These are phyloP conservation scores for Lactarius sp. DNA, from an alignment of 768 basidiomycete genomes.

Conservation along the genomic window DNA sequence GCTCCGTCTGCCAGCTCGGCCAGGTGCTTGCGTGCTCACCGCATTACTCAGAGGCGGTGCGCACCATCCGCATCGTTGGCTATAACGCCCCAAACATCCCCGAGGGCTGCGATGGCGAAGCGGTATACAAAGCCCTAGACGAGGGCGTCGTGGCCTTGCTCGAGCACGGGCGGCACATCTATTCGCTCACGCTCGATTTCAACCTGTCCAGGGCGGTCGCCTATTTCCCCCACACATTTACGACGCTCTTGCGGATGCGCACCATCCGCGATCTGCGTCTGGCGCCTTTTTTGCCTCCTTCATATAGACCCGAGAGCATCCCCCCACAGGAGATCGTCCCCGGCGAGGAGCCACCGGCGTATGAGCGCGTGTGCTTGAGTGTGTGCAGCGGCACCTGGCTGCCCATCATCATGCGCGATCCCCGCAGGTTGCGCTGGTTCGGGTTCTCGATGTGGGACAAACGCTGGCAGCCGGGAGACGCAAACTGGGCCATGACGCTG, in stretches of 20 bases:
- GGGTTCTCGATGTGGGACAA: background rate
- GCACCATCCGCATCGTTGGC: conserved; percentile 8
- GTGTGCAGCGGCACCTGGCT: conserved; percentile 7
- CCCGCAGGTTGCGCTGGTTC: conserved; percentile 18
- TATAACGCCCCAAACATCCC: background rate
- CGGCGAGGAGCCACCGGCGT: background rate
- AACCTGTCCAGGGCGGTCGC: background rate
- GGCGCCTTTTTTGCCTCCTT: background rate
- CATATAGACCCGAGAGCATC: background rate
- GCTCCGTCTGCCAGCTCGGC: conserved; percentile 1
- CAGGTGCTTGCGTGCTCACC: conserved; percentile 5
- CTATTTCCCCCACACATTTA: conserved; percentile 5
- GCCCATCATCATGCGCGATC: conserved; percentile 6
- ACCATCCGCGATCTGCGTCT: conserved; percentile 15
- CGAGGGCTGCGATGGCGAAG: background rate
- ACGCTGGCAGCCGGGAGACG: background rate
- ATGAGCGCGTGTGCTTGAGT: background rate
- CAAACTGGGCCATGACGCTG: conserved; percentile 2
- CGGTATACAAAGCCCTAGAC: conserved; percentile 2
- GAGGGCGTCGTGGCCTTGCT: background rate
- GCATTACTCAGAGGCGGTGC: conserved; percentile 10
- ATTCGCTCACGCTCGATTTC: conserved; percentile 10
- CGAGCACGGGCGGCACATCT: background rate
- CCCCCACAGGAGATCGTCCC: background rate
- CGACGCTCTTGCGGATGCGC: background rate